Evolutionary conservation across 108 stramenopile species (phyloP), one percentile per base, ranked within the genome.

Genomic region (Cyclotella kingstonii): DNA sequence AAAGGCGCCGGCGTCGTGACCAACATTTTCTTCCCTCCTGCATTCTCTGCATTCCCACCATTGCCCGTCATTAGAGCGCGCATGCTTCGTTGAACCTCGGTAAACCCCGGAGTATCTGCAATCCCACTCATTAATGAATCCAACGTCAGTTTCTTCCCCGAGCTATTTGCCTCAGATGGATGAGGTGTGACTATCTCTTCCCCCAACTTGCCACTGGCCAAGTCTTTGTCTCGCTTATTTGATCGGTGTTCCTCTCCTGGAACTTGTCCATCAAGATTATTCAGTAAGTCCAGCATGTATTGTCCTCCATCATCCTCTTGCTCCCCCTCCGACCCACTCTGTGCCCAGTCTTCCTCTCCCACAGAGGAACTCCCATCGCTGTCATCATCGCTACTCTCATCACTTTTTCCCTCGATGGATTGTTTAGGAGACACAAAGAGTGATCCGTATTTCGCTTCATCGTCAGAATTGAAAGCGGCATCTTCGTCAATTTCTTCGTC

Each of bases 221-320:
- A n/a, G n/a, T 50, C 25, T 14, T 26, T 8, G 30, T 50, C 7
- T 52, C 34, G 15, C 19, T 51, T 22, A 30, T 10, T 29, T 33
- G 28, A 12, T 28, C 18, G 4, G 28, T 26, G 4, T 15, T 49
- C 19, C 35, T 46, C 64, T 21, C 63, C 56, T 5, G 35, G 17
- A 30, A 31, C 35, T 23, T 60, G 31, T 40, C 66, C 77, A 39
- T 89, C 86, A 9, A 95, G 73, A 44, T 85, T 84, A 54, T 86
- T 82, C 23, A 91, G 68, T 26, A 93, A 54, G 46, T 85, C 77
- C 1, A 93, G 75, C 91, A 91, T 90, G 52, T 91, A 90, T 33
- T 89, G 76, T 5, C 87, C 93, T 11, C 85, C 93, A 68, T 93
- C 93, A 33, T 86, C 90, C n/a, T n/a, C n/a, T 18, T 90, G 89